Evolutionary conservation across 306 rosid species (phyloP), one percentile per base, ranked within the genome.

Genomic region (Medicago arabica): DNA sequence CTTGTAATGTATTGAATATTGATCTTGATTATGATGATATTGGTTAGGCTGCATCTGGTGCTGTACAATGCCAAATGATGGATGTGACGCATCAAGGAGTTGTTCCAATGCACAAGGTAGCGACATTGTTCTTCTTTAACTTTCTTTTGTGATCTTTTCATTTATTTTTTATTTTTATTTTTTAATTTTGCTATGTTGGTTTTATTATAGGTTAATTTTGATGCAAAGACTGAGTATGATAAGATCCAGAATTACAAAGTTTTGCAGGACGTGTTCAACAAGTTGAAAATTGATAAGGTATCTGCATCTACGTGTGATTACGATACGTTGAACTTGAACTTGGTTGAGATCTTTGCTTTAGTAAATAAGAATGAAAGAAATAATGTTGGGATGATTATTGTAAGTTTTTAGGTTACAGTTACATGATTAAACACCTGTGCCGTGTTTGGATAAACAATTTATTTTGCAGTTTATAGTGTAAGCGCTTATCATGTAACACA

Each of bases 41-140:
- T 88, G 83, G 28, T 19, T 77, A 94, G 98, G 98, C 97, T 71
- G 95, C 97, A 69, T 90, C 98, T n/a, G 98, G 98, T 68, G 97
- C 93, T 73, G 97, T 94, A 73, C 98, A 94, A 82, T 94, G 98
- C 78, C 98, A 94, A 83, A 88, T 91, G 89, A 88, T 94, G 84
- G 97, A 94, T 69, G 87, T 88, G 87, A 88, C 98, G 6, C 86
- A 87, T 83, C 94, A 90, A 1, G 98, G 97, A 67, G 90, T 80
- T 74, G 98, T 94, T 84, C 98, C 98, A 80, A 94, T 94, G 97
- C 97, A 94, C 87, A 94, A 91, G 93, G 98, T 91, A 41, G 83
- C 7, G 18, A 51, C 11, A 12, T 71, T 21, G 7, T 67, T 76
- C 3, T 55, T 31, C 14, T 81, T 68, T 60, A 11, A 14, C 15